Conservation (phyloP, 805 yeast species). For the Clavispora fructus region DNA sequence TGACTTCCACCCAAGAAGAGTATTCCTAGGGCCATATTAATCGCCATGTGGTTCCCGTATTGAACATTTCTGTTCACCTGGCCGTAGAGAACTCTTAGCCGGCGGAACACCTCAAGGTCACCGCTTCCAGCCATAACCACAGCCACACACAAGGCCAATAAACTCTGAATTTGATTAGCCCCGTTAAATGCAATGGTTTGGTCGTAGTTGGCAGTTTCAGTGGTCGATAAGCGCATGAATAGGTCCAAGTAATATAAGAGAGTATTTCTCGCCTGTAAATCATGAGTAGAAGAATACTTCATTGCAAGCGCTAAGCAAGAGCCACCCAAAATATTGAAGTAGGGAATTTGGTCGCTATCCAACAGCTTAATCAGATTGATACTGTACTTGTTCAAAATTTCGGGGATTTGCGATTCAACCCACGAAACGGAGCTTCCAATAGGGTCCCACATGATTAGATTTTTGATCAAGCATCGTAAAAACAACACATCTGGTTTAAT, state of each 20-base stretch:
- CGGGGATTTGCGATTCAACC: slow-evolving; percentile 57
- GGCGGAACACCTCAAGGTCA: slow-evolving; percentile 68
- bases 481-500: slow-evolving; percentile 74
- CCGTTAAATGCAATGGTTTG: slow-evolving; percentile 51
- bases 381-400: slow-evolving; percentile 29
- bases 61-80: slow-evolving; percentile 40
- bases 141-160: slow-evolving; percentile 60
- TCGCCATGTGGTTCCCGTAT: slow-evolving; percentile 72
- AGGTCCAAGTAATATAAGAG: slow-evolving; percentile 52
- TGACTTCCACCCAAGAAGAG: slow-evolving; percentile 91
- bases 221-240: slow-evolving; percentile 38
- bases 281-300: slow-evolving; percentile 66
- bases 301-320: slow-evolving; percentile 69
- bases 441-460: slow-evolving; percentile 67
- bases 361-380: slow-evolving; percentile 20
- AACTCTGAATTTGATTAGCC: slow-evolving; percentile 50
- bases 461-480: slow-evolving; percentile 56
- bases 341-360: slow-evolving; percentile 58
- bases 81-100: slow-evolving; percentile 68
- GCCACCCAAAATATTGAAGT: slow-evolving; percentile 69
- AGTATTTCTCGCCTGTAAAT: slow-evolving; percentile 48
- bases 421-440: slow-evolving; percentile 48
- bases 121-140: slow-evolving; percentile 89
- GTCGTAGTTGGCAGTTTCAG: slow-evolving; percentile 49
- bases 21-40: slow-evolving; percentile 80